Base-by-base conservation (phyloP, 1,139 yeast species). In the Yamadazyma friedrichii region DNA sequence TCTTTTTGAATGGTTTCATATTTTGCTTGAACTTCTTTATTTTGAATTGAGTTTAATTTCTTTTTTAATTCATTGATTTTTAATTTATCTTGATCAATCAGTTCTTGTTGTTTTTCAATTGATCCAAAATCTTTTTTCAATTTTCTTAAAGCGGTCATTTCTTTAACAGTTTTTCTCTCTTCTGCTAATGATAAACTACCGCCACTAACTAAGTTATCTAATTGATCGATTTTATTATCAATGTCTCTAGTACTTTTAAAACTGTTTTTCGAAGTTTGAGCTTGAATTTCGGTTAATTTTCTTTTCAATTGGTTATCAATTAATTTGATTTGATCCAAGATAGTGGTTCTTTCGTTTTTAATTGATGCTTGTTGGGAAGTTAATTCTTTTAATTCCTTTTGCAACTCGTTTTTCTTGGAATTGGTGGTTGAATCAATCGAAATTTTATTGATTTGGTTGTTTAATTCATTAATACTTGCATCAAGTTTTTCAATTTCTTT, bases 111-210 rank as follows among this genome's bases (percentile, higher is more conserved):
- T 54, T 80, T 79, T 58, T 83, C 89, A 54, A 91, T 73, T 35
- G 79, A 75, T 38, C 81, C 81, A 61, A 88, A 86, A 64, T 84
- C 94, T 66, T 85, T 86, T 61, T 83, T 81, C 59, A 85, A 71
- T 68, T 88, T 88, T 66, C 94, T 84, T 63, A 93, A 78, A 40
- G 83, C 68, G 42, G 89, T 78, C 75, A 89, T 87, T 67, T 93
- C 98, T 68, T 86, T 86, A 54, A 94, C 81, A 53, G 74, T 70
- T 62, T 83, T 78, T 72, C 89, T 85, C 75, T 94, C 99, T 50
- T 93, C 96, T 41, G 91, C 98, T 59, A 94, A 80, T 58, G 88
- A 81, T 63, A 94, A 74, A 41, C 76, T 70, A 46, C 98, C 98
- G 40, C 87, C 69, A 47, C 87, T 89, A 49, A 93, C 84, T 52